Evolutionary conservation across 371 early-diverging fungal genomes (phyloP).

Genomic region (Gilbertella persicaria): DNA sequence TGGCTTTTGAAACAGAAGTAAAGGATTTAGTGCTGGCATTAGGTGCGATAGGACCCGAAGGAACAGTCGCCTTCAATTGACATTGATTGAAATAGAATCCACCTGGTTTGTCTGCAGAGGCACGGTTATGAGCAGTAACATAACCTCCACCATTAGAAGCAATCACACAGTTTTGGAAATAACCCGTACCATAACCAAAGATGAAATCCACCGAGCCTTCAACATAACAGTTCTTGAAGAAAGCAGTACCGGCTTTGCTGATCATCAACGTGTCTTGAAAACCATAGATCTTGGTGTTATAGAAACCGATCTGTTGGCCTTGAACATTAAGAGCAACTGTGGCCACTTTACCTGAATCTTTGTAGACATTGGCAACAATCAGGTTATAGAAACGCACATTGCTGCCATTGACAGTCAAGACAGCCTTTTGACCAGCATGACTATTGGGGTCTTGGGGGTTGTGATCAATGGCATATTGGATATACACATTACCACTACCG

Average conservation of each 20-base stretch:
- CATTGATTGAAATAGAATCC: conserved; percentile 19
- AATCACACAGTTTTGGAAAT: conserved; percentile 23
- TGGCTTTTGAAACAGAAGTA: conserved; percentile 7
- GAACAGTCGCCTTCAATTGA: conserved; percentile 8
- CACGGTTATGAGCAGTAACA: conserved; percentile 17
- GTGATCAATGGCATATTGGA: conserved; percentile 8
- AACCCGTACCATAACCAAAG: conserved; percentile 25
- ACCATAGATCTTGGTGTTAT: conserved; percentile 26
- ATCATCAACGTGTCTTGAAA: conserved; percentile 43
- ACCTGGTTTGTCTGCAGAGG: conserved; percentile 4
- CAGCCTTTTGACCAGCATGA: conserved; percentile 6
- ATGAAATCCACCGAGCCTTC: conserved; percentile 42
- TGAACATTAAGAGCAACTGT: conserved; percentile 16
- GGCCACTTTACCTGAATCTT: conserved; percentile 12
- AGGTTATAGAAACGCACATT: conserved; percentile 16
- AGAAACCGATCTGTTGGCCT: conserved; percentile 24
- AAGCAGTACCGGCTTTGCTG: conserved; percentile 16
- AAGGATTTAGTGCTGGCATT: no score
- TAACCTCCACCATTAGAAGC: conserved; percentile 9
- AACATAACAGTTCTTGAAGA: conserved; percentile 33
- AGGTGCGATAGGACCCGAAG: conserved; percentile 14
- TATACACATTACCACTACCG: conserved; percentile 1
- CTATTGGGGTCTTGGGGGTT: conserved; percentile 9
- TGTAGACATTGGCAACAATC: conserved; percentile 9
- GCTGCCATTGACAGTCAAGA: conserved; percentile 9